A percentile compares a stretch with the other conserved stretches of the same genome.
These are phyloP conservation scores for Aspergillus fructus DNA, from an alignment of 2,329 filamentous ascomycete genomes.

Conservation along the genomic window DNA sequence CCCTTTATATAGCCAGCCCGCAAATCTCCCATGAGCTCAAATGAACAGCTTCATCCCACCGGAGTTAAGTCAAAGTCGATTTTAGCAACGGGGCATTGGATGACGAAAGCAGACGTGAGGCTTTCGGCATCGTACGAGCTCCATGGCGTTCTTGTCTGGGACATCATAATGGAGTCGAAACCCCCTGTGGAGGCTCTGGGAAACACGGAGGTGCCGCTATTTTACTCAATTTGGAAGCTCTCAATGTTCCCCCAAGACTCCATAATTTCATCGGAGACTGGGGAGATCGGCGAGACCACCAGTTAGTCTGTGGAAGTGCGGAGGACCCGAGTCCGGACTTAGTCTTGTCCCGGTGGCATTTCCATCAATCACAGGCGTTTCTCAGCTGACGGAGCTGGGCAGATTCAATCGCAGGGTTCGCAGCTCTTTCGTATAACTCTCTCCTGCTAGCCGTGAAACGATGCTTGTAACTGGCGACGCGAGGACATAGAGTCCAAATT, in stretches of 20 bases:
- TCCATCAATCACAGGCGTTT: constrained; percentile 7
- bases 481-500: neutral
- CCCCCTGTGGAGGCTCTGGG: neutral
- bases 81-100: neutral
- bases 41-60: constrained; percentile 6
- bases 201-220: neutral
- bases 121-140: neutral
- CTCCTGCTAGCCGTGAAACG: neutral
- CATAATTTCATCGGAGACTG: neutral
- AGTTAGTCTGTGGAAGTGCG: constrained; percentile 6
- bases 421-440: neutral
- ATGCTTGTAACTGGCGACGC: neutral
- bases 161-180: neutral
- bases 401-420: neutral
- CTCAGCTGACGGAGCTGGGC: neutral
- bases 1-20: constrained; percentile 6
- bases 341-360: constrained; percentile 7
- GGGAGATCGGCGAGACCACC: neutral
- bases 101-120: neutral
- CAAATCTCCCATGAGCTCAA: neutral
- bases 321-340: neutral
- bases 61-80: constrained; percentile 2
- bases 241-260: neutral
- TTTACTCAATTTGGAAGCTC: constrained; percentile 1
- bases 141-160: neutral